A percentile compares a stretch with the other conserved stretches of the same genome.
These are phyloP conservation scores for Candida smagusa DNA, from an alignment of 1,139 yeast species.

Conservation along the genomic window DNA sequence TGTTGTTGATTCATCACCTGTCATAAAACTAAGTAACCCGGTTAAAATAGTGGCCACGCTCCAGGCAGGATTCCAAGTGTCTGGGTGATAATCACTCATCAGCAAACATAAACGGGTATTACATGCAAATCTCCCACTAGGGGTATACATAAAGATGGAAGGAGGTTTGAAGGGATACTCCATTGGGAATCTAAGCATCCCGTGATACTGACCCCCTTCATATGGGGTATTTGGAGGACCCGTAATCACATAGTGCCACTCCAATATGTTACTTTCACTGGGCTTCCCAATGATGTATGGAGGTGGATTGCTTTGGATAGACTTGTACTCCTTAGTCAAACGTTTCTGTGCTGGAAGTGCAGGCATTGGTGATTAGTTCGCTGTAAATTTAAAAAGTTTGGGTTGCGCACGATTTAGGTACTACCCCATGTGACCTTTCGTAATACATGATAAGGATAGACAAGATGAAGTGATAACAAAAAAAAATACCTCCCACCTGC, in stretches of 20 bases:
- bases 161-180: constrained; percentile 95
- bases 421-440: no score
- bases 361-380: constrained; percentile 27
- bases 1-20: constrained; percentile 43
- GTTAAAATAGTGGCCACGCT: constrained; percentile 81
- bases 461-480: neutral
- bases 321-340: constrained; percentile 76
- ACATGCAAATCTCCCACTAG: constrained; percentile 76
- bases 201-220: constrained; percentile 85
- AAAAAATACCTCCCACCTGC: neutral
- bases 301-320: constrained; percentile 71
- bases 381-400: neutral
- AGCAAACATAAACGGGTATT: constrained; percentile 79
- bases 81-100: constrained; percentile 92
- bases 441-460: no score
- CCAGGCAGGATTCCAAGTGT: constrained; percentile 96
- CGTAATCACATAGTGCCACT: constrained; percentile 75
- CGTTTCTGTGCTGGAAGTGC: constrained; percentile 51
- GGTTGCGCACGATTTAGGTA: neutral
- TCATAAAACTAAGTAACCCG: constrained; percentile 87
- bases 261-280: constrained; percentile 50
- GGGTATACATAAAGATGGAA: constrained; percentile 84
- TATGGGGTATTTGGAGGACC: constrained; percentile 91
- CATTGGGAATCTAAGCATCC: constrained; percentile 75
- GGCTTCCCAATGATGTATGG: constrained; percentile 85